These are phyloP conservation scores for Ampelocalamus luodianensis DNA, from an alignment of 176 grass and related monocot species.

Conservation along the genomic window DNA sequence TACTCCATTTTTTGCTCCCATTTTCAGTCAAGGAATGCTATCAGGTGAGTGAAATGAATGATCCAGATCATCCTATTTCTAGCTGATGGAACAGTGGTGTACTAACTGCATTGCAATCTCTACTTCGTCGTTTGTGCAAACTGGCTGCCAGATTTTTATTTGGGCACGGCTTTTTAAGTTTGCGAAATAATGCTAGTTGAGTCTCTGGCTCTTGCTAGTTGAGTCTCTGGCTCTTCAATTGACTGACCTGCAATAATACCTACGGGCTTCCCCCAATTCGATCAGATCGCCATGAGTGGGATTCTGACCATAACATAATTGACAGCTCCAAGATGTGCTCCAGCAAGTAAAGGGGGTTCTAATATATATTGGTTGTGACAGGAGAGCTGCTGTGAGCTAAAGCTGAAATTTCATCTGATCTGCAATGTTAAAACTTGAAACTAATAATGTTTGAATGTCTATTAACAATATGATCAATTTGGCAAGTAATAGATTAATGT, in stretches of 20 bases:
- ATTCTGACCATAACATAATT: too few species aligned
- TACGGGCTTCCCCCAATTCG: too few species aligned
- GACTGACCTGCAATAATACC: too few species aligned
- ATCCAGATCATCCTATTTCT: constrained; percentile 18
- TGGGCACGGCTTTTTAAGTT: neutral
- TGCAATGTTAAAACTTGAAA: constrained; percentile 1
- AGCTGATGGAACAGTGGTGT: constrained; percentile 10
- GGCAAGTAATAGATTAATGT: neutral
- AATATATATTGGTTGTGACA: too few species aligned
- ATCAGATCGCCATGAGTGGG: neutral
- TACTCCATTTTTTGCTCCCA: neutral
- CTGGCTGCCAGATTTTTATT: constrained; percentile 13
- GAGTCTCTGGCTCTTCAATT: too few species aligned
- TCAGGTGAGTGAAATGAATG: constrained; percentile 9
- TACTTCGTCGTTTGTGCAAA: neutral
- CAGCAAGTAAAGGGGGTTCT: too few species aligned
- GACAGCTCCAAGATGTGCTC: too few species aligned
- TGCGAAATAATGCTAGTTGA: neutral
- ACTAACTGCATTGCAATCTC: neutral
- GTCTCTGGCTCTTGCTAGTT: too few species aligned
- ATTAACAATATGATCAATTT: neutral
- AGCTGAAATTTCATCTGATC: neutral
- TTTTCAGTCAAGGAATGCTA: constrained; percentile 13
- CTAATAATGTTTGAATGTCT: neutral
- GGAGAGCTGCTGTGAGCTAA: neutral